These are phyloP conservation scores for Quercus phellos DNA, from an alignment of 331 rosid genomes.

Conservation along the genomic window DNA sequence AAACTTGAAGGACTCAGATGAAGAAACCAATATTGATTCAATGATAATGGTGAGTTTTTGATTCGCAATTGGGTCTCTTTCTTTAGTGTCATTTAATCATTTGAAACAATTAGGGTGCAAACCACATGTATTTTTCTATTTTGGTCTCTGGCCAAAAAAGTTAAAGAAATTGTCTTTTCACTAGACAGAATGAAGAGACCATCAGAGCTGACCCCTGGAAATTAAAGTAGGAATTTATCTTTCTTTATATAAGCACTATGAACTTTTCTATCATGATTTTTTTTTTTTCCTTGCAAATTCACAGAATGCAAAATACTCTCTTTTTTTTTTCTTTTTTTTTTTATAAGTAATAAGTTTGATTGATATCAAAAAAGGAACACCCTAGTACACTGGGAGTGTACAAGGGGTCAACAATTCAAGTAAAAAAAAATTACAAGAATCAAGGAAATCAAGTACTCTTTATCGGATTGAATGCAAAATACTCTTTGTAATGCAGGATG, in stretches of 20 bases:
- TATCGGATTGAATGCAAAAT: not conserved
- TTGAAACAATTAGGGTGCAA: not conserved
- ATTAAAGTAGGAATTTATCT: not conserved
- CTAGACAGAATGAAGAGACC: not conserved
- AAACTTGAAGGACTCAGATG: conserved; percentile 62
- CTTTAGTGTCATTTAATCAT: not conserved
- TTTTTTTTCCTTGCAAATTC: not conserved
- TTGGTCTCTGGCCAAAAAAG: not conserved
- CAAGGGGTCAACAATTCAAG: too few relatives aligned
- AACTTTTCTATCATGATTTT: not conserved
- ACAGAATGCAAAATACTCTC: not conserved
- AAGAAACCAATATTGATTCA: conserved; percentile 74
- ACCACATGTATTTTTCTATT: not conserved
- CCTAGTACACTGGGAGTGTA: too few relatives aligned
- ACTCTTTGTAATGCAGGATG: conserved; percentile 53
- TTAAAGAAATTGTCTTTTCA: not conserved
- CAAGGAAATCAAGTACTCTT: too few relatives aligned
- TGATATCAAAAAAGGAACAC: too few relatives aligned
- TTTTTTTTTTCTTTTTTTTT: not conserved
- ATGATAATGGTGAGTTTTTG: conserved; percentile 76
- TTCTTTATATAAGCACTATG: not conserved
- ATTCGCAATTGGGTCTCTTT: not conserved
- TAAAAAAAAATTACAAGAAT: too few relatives aligned
- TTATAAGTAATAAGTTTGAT: too few relatives aligned
- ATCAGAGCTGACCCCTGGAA: not conserved